Evolutionary conservation across 208 protist species (phyloP), one percentile per base, ranked within the genome.

Genomic region (Acanthamoeba royreba): DNA sequence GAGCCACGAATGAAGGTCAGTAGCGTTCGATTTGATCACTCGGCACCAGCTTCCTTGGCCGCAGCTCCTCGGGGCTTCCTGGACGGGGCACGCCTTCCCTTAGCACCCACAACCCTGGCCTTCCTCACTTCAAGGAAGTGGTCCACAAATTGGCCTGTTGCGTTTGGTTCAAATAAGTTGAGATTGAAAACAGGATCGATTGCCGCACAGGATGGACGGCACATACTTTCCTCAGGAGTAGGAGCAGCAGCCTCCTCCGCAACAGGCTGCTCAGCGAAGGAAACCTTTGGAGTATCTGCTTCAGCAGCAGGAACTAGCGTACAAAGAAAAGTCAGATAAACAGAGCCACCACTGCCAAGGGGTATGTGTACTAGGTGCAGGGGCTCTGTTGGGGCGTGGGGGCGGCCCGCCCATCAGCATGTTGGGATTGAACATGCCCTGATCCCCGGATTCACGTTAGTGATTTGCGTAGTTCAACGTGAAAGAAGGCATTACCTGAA

Each of bases 81-180:
- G 25, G 40, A 33, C 52, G 83, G 83, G 4, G 53, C 53, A 4
- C 83, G 83, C 15, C 83, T 11, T 13, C 83, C 83, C 35, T 31
- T 58, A 7, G 83, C 83, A 38, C 83, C 83, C 19, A 89, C 47
- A 5, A n/a, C 83, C 25, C 83, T 58, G n/a, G 83, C 83, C 53
- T 89, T 89, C 47, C 83, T 61, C 53, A 89, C 53, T 49, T 89
- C 83, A 2, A 89, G 53, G 53, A 89, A 89, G 47, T 89, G 83
- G 47, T 89, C 83, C 42, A 89, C 83, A n/a, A 89, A 89, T 49
- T 89, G 49, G 49, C 49, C 49, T 55, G 49, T 19, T 55, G 49
- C 49, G 49, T 19, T 19, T 55, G 13, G 49, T 19, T 55, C 19
- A 55, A 19, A 9, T 55, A 19, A 55, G 19, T 55, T 19, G 49